Conservation (phyloP, 164 flowering plant genomes). For the Annona squamosa region DNA sequence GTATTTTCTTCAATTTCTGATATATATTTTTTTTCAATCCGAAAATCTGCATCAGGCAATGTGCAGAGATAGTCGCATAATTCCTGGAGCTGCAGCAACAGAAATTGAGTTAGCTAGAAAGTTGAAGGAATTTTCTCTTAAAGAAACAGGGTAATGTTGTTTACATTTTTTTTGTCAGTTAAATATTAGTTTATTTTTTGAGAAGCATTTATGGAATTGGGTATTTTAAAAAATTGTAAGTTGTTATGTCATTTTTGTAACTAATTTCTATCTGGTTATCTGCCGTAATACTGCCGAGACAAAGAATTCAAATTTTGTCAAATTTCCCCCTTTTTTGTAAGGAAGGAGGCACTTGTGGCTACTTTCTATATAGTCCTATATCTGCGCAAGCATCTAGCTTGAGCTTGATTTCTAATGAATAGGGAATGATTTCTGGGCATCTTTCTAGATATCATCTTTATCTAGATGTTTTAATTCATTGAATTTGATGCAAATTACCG, state of each 20-base stretch:
- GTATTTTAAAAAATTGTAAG: neutral
- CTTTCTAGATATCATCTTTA: no score
- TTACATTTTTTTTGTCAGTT: neutral
- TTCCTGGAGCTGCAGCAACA: constrained; percentile 96
- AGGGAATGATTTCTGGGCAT: neutral
- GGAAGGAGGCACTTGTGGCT: no score
- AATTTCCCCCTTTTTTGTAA: no score
- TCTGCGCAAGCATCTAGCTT: neutral
- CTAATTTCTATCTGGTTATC: neutral
- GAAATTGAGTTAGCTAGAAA: constrained; percentile 90
- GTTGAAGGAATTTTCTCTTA: constrained; percentile 76
- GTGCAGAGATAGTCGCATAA: constrained; percentile 85
- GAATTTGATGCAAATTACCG: neutral
- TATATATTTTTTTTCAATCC: neutral
- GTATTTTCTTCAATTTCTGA: neutral
- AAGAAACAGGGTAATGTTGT: constrained; percentile 70
- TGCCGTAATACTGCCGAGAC: neutral
- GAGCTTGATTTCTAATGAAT: neutral
- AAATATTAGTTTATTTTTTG: no score
- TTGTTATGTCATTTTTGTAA: neutral
- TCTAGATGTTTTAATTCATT: neutral
- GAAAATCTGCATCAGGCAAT: constrained; percentile 54
- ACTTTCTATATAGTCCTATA: no score
- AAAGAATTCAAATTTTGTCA: neutral
- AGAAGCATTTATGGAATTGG: neutral